phyloP scores from a whole-genome alignment of 164 flowering plant genomes.

The Vitis labrusca region DNA sequence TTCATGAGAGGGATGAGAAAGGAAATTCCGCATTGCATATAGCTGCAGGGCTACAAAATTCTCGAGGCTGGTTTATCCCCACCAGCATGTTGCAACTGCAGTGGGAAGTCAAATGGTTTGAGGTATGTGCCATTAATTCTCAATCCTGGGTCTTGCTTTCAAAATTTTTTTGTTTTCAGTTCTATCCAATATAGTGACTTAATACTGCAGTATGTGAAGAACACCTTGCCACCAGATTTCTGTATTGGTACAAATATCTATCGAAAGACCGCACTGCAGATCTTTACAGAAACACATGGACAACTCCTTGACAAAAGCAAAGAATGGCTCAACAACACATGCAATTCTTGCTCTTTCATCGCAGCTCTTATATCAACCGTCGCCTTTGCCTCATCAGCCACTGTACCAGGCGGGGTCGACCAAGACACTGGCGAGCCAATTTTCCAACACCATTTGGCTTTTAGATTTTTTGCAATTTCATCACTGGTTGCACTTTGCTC shows the following conservation, averaged over 20 bases:
- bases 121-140: slow-evolving; percentile 23
- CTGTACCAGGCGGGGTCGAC: slow-evolving; percentile 19
- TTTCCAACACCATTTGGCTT: slow-evolving; percentile 9
- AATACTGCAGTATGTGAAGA: slow-evolving; percentile 16
- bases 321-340: slow-evolving; percentile 19
- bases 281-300: slow-evolving; percentile 17
- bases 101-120: slow-evolving; percentile 51
- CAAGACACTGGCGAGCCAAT: slow-evolving; percentile 4
- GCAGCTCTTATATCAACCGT: slow-evolving; percentile 27
- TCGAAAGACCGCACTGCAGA: slow-evolving; percentile 7
- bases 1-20: slow-evolving; percentile 29
- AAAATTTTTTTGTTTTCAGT: too few species aligned
- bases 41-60: slow-evolving; percentile 26
- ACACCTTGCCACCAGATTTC: slow-evolving; percentile 16
- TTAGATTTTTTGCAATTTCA: slow-evolving; percentile 18
- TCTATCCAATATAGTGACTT: too few species aligned
- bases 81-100: slow-evolving; percentile 50
- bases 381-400: slow-evolving; percentile 22
- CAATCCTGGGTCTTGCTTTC: too few species aligned
- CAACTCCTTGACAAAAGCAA: slow-evolving; percentile 6
- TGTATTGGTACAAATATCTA: slow-evolving; percentile 10
- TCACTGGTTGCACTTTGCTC: slow-evolving; percentile 23
- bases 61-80: slow-evolving; percentile 44
- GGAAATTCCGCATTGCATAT: slow-evolving; percentile 47
- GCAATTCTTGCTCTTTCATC: slow-evolving; percentile 23